phyloP scores from a whole-genome alignment of 1,139 yeast species.

The Sugiyamaella grinbergsii region DNA sequence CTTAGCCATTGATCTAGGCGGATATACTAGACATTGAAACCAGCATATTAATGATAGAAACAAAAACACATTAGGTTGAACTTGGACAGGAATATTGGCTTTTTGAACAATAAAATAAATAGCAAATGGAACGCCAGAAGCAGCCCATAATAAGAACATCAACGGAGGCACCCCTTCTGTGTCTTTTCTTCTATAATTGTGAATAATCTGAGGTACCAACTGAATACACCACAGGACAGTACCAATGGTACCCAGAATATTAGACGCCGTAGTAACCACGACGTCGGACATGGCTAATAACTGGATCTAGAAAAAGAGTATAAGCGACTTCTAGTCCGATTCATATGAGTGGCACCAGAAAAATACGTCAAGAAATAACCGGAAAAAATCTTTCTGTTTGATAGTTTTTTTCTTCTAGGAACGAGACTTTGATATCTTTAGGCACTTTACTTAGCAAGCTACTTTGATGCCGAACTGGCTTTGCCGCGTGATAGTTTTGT shows the following conservation, averaged over 20 bases:
- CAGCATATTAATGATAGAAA: conserved; percentile 69
- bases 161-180: conserved; percentile 82
- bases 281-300: neutral
- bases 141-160: conserved; percentile 85
- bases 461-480: too few relatives aligned
- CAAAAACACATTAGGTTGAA: conserved; percentile 86
- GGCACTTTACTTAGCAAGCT: too few relatives aligned
- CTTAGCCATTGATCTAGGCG: conserved; percentile 53
- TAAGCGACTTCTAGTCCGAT: too few relatives aligned
- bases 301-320: too few relatives aligned
- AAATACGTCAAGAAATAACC: too few relatives aligned
- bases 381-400: too few relatives aligned
- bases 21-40: conserved; percentile 77
- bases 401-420: too few relatives aligned
- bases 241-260: conserved; percentile 84
- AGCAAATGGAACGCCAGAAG: conserved; percentile 80
- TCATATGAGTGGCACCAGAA: too few relatives aligned
- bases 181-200: conserved; percentile 71
- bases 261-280: conserved; percentile 51
- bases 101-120: conserved; percentile 74
- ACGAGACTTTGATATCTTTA: too few relatives aligned
- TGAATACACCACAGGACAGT: conserved; percentile 92
- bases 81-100: conserved; percentile 72
- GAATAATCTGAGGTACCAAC: conserved; percentile 76
- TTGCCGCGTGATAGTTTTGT: too few relatives aligned